Base-by-base conservation (phyloP, 805 yeast genomes). In the Barnettozyma wickerhamii region DNA sequence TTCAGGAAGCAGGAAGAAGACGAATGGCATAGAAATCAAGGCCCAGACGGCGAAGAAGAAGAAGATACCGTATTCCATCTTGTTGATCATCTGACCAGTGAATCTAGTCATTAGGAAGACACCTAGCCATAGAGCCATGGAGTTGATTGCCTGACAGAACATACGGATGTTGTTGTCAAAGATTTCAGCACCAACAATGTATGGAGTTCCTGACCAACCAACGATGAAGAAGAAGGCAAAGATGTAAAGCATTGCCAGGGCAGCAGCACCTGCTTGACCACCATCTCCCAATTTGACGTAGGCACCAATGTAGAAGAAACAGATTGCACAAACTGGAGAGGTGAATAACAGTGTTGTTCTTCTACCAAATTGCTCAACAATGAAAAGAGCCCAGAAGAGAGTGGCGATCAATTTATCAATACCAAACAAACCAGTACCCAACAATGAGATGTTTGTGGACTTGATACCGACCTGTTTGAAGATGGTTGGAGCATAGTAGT, bases 371-470 rank as follows among this genome's bases (percentile, higher is more conserved):
- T 55, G 57, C 43, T 74, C 79, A 33, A 74, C 74, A 33, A 74
- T 59, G 40, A 67, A 59, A 40, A 71, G 59, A 12, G 71, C 62
- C 71, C 74, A 72, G 17, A 69, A 48, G 27, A 69, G 55, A 17
- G 73, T 66, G 24, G 69, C 68, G n/a, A 60, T 59, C 13, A 66
- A 71, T 47, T 74, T 74, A 34, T 73, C 59, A 28, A 73, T 59
- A 21, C 80, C 81, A 54, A 73, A 74, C 40, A 74, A 59, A 38
- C 80, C 80, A 7, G 79, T 74, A 4, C 79, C 71, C 15, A 71
- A 63, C 33, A 75, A 61, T 3, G 70, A 67, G 1, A 76, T 68
- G 35, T 68, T 61, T 7, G 68, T 53, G 2, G 77, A 73, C 26
- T 55, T 54, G 15, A 75, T 65, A 14, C 81, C 80, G 42, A 75